Percentiles rank a stretch among this genome's conserved stretches.
Evolutionary conservation across 768 basidiomycete species (phyloP).

Genomic region (Tremella mesenterica): DNA sequence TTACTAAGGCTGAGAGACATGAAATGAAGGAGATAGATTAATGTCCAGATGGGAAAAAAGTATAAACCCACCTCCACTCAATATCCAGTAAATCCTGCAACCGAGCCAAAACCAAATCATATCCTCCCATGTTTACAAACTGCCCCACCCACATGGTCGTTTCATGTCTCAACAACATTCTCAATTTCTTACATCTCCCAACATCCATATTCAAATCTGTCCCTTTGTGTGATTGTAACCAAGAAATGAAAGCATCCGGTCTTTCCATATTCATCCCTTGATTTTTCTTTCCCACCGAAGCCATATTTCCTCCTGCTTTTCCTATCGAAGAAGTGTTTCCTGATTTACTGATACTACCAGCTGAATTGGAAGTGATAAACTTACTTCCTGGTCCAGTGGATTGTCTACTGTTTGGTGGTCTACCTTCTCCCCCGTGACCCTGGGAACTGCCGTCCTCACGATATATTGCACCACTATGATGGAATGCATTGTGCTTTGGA

Average conservation of each 20-base stretch:
- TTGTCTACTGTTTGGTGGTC: constrained; percentile 4
- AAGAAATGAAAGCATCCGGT: constrained; percentile 26
- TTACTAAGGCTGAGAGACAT: too few species aligned
- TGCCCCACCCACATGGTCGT: constrained; percentile 84
- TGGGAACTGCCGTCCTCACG: too few species aligned
- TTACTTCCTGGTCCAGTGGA: constrained; percentile 10
- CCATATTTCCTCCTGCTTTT: constrained; percentile 8
- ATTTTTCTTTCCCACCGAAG: neutral
- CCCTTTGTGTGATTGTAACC: constrained; percentile 23
- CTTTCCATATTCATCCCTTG: constrained; percentile 29
- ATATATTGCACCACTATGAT: too few species aligned
- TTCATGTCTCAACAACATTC: constrained; percentile 81
- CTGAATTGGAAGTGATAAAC: constrained; percentile 16
- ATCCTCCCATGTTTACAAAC: constrained; percentile 76
- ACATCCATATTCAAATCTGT: constrained; percentile 58
- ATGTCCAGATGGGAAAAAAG: neutral
- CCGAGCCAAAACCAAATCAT: constrained; percentile 68
- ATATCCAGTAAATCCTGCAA: constrained; percentile 86
- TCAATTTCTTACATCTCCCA: constrained; percentile 74
- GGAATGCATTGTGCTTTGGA: neutral
- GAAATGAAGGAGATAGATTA: too few species aligned
- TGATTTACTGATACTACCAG: too few species aligned
- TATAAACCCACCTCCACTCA: constrained; percentile 75
- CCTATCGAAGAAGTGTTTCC: constrained; percentile 16
- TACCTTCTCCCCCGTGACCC: too few species aligned